Conservation (phyloP, 1,139 yeast genomes). For the Dujonia santamariae region DNA sequence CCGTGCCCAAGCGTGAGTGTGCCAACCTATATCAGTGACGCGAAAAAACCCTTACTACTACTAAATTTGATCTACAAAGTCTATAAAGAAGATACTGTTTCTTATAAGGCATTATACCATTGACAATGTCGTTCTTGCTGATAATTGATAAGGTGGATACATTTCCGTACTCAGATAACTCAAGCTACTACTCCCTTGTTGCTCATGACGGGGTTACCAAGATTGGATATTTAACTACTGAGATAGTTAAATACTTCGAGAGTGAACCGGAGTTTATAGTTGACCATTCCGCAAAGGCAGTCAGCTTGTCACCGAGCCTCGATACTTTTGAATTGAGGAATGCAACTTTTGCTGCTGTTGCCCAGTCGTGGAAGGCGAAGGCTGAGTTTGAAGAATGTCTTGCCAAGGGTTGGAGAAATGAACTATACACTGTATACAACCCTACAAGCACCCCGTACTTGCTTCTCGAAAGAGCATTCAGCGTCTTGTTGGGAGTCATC, state of each 20-base stretch:
- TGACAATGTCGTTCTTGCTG: conserved; percentile 16
- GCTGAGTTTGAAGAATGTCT: conserved; percentile 40
- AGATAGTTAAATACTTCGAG: conserved; percentile 40
- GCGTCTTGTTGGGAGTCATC: conserved; percentile 77
- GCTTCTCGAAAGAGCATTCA: conserved; percentile 73
- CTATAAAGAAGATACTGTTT: no score
- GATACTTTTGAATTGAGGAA: conserved; percentile 49
- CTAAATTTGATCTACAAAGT: no score
- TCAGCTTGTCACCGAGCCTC: conserved; percentile 34
- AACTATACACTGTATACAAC: conserved; percentile 69
- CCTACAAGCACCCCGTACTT: conserved; percentile 57
- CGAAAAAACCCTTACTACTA: no score
- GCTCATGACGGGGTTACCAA: conserved; percentile 48
- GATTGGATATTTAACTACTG: conserved; percentile 53
- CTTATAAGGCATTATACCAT: no score
- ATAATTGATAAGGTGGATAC: conserved; percentile 47
- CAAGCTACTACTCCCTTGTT: conserved; percentile 32
- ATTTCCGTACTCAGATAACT: conserved; percentile 32
- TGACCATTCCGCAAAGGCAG: conserved; percentile 22
- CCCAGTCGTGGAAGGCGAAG: conserved; percentile 36
- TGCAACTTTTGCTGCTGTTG: conserved; percentile 41
- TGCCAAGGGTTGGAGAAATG: conserved; percentile 81
- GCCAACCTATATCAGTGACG: no score
- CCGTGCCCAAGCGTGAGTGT: no score
- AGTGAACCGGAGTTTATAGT: conserved; percentile 30